A percentile compares a stretch with the other conserved stretches of the same genome.
Evolutionary conservation across 208 protist genomes (phyloP).

Genomic region (Trypanosoma cruzi): DNA sequence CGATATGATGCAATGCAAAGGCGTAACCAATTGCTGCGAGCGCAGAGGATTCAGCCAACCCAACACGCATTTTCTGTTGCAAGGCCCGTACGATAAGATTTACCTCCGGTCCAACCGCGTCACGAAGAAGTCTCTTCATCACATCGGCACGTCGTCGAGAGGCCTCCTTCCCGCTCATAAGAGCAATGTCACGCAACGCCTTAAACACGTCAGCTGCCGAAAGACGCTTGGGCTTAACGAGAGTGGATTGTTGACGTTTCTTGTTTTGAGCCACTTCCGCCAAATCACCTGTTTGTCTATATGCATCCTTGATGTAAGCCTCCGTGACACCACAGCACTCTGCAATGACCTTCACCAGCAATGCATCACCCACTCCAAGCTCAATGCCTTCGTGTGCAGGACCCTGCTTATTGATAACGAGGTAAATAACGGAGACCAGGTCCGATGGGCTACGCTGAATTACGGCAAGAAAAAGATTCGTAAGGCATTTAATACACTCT

Average conservation of each 20-base stretch:
- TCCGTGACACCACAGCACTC: slow-evolving; percentile 94
- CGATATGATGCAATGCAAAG: slow-evolving; percentile 79
- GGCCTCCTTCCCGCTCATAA: slow-evolving; percentile 88
- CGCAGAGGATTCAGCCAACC: slow-evolving; percentile 96
- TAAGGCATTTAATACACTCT: slow-evolving; percentile 86
- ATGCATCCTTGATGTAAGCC: slow-evolving; percentile 83
- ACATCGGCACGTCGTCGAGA: slow-evolving; percentile 90
- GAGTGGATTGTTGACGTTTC: slow-evolving; percentile 85
- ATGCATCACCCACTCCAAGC: slow-evolving; percentile 97
- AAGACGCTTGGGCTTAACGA: slow-evolving; percentile 93
- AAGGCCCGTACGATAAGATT: slow-evolving; percentile 96
- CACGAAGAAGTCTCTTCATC: slow-evolving; percentile 94
- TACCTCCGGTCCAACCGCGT: slow-evolving; percentile 91
- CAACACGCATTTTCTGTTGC: slow-evolving; percentile 98
- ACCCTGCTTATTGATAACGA: slow-evolving; percentile 96
- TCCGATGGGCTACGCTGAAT: slow-evolving; percentile 86
- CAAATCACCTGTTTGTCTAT: slow-evolving; percentile 94
- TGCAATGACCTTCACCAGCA: slow-evolving; percentile 95
- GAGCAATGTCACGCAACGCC: slow-evolving; percentile 91
- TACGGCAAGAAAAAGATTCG: slow-evolving; percentile 86
- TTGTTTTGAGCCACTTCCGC: slow-evolving; percentile 94
- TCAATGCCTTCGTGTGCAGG: slow-evolving; percentile 97
- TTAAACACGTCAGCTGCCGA: slow-evolving; percentile 92
- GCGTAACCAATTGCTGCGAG: slow-evolving; percentile 95
- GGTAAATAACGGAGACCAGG: slow-evolving; percentile 91